These are phyloP conservation scores for sunflower (Helianthus annuus) DNA, from an alignment of 129 eudicot genomes.

Conservation along the genomic window HanXRQr2.0-SUNRISE NC_035448.2:24943493-24943992, in stretches of 20 bases:
- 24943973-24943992: slow-evolving; percentile 49
- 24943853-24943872: too few species aligned
- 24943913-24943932: background rate
- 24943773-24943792: slow-evolving; percentile 75
- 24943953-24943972: background rate
- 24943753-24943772: slow-evolving; percentile 84
- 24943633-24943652: background rate
- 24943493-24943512: slow-evolving; percentile 79
- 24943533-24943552: background rate
- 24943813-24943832: too few species aligned
- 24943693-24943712: slow-evolving; percentile 72
- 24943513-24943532: slow-evolving; percentile 99
- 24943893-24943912: too few species aligned
- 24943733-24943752: slow-evolving; percentile 87
- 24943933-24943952: background rate
- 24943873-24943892: too few species aligned
- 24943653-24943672: slow-evolving; percentile 1
- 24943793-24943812: slow-evolving; percentile 72
- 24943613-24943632: slow-evolving; percentile 12
- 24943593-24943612: background rate
- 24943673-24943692: background rate
- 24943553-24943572: slow-evolving; percentile 6
- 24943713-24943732: slow-evolving; percentile 75
- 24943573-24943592: background rate
- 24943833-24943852: too few species aligned